Conservation (phyloP, 495 filamentous ascomycete species). For the Penicillium canescens region DNA sequence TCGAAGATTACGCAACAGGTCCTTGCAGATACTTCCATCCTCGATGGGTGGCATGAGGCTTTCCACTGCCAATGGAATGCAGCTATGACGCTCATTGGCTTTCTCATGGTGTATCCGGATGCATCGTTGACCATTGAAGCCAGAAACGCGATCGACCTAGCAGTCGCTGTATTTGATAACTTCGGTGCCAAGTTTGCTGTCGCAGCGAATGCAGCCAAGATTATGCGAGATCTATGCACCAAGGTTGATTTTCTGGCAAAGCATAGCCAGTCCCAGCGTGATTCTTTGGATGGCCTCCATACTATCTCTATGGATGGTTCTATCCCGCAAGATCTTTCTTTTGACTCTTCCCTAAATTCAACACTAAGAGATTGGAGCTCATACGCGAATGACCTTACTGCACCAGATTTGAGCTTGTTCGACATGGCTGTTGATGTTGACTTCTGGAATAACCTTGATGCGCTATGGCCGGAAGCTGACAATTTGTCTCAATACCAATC, state of each 20-base stretch:
- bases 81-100: conserved; percentile 50
- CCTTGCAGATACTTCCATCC: conserved; percentile 40
- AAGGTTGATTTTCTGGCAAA: conserved; percentile 28
- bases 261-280: background rate
- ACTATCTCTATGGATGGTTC: background rate
- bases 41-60: conserved; percentile 50
- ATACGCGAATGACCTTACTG: background rate
- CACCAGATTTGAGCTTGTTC: conserved; percentile 3
- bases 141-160: conserved; percentile 36
- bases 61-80: conserved; percentile 58
- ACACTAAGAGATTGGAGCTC: background rate
- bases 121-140: conserved; percentile 25
- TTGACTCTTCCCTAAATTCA: background rate
- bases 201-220: conserved; percentile 40
- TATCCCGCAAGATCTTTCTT: background rate
- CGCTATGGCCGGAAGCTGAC: conserved; percentile 10
- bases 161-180: conserved; percentile 45
- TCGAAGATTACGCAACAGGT: conserved; percentile 53
- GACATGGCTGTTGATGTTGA: conserved; percentile 17
- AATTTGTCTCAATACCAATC: background rate
- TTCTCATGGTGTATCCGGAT: conserved; percentile 43
- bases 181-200: conserved; percentile 45
- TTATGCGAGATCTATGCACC: conserved; percentile 29
- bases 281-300: background rate
- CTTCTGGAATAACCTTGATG: conserved; percentile 11